A percentile compares a stretch with the other conserved stretches of the same genome.
Evolutionary conservation across 1,139 yeast genomes (phyloP).

Genomic region (Pichia kudriavzevii): DNA sequence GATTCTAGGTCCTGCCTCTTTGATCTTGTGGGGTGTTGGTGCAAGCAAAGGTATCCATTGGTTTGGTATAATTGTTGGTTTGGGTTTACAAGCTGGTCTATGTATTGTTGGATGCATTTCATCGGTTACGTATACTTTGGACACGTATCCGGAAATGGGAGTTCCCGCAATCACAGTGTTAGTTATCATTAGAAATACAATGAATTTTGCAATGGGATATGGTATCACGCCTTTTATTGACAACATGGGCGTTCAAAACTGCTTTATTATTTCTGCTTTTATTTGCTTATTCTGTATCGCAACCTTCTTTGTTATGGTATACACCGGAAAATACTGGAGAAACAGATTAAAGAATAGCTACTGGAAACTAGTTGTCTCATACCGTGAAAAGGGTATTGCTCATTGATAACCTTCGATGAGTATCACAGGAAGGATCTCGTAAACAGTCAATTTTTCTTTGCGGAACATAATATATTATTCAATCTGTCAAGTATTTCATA

Average conservation of each 20-base stretch:
- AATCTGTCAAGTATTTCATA: too few relatives aligned
- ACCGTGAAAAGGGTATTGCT: slow-evolving; percentile 15
- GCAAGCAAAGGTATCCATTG: slow-evolving; percentile 38
- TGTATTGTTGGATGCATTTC: slow-evolving; percentile 44
- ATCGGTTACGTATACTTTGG: slow-evolving; percentile 47
- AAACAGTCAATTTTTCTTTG: too few relatives aligned
- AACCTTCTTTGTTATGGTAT: slow-evolving; percentile 35
- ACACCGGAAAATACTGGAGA: slow-evolving; percentile 33
- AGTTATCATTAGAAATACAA: slow-evolving; percentile 30
- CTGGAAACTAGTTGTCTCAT: slow-evolving; percentile 29
- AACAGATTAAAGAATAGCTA: slow-evolving; percentile 28
- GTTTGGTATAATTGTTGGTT: slow-evolving; percentile 47
- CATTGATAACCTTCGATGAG: background rate
- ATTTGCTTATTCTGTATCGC: slow-evolving; percentile 36
- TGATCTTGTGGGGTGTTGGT: slow-evolving; percentile 38
- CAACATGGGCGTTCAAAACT: slow-evolving; percentile 37
- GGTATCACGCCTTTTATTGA: slow-evolving; percentile 43
- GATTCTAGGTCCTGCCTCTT: slow-evolving; percentile 33
- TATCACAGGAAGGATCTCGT: background rate
- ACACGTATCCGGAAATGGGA: slow-evolving; percentile 47
- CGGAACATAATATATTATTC: too few relatives aligned
- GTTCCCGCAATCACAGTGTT: slow-evolving; percentile 46
- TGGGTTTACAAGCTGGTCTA: slow-evolving; percentile 45
- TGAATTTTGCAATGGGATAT: slow-evolving; percentile 43
- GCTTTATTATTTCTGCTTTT: slow-evolving; percentile 39